Evolutionary conservation across 768 basidiomycete species (phyloP).

Genomic region (Leccinum barrowsii): DNA sequence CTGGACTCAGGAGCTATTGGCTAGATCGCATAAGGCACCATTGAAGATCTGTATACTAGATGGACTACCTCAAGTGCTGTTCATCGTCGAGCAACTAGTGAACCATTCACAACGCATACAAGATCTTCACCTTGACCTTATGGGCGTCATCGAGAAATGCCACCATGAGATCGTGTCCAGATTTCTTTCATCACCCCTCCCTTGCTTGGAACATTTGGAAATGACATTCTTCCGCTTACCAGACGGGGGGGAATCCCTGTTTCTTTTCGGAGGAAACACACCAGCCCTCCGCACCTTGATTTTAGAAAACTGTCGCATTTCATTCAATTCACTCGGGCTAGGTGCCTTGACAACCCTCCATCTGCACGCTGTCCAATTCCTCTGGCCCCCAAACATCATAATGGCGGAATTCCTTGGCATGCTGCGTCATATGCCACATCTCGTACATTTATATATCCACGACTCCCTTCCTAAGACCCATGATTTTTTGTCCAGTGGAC

Average conservation of each 20-base stretch:
- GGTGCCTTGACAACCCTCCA: slow-evolving; percentile 34
- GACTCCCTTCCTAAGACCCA: slow-evolving; percentile 26
- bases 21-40: slow-evolving; percentile 36
- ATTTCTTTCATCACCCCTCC: neutral
- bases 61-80: neutral
- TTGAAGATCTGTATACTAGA: slow-evolving; percentile 4
- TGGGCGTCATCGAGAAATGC: no score
- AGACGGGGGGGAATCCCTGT: no score
- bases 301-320: neutral
- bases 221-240: neutral
- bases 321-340: neutral
- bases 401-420: slow-evolving; percentile 28
- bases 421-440: slow-evolving; percentile 32
- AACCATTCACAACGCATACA: neutral
- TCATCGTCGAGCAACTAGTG: neutral
- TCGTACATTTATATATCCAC: slow-evolving; percentile 33
- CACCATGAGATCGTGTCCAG: neutral
- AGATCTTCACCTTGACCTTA: neutral
- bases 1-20: no score
- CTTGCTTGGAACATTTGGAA: neutral
- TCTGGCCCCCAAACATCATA: slow-evolving; percentile 23
- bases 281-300: neutral
- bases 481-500: no score
- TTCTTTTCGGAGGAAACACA: neutral
- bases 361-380: slow-evolving; percentile 23